Base-by-base conservation (phyloP, 2,329 filamentous ascomycete species). In the Fusarium zealandicum region DNA sequence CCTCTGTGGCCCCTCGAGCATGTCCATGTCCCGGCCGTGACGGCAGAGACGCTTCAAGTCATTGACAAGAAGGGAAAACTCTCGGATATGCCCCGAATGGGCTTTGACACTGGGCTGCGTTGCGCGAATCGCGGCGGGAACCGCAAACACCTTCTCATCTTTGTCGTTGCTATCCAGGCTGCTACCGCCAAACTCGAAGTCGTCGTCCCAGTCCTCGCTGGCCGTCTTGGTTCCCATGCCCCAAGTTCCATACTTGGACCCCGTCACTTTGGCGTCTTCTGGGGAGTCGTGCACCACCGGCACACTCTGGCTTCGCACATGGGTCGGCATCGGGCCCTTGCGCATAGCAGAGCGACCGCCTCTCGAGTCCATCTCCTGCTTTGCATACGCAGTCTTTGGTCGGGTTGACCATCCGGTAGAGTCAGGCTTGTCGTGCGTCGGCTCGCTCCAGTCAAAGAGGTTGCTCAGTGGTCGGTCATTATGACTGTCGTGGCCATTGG, bases 151-250 rank as follows among this genome's bases (percentile, higher is more conserved):
- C 51, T 70, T 59, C 4, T 71, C 72, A 20, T 72, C 70, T 22
- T 70, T 72, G 28, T 72, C 73, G 31, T 72, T 70, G n/a, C 72
- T 72, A 5, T 57, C 70, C 30, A 73, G 66, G 36, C 75, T 77
- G 27, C 79, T 70, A 20, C 76, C 77, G 8, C 82, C 82, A 69
- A 93, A 93, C 55, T 93, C 90, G 65, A 96, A 95, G 70, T 96
- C 91, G 59, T 93, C 90, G 65, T 93, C 91, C 91, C 91, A 96
- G 68, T 95, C 90, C 70, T 96, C 91, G 57, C 88, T 93, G 10
- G 87, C 87, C 13, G 85, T 88, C 72, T 93, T 93, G 58, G 85
- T 87, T n/a, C 88, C 86, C 35, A 92, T 76, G 3, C 89, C 90
- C 90, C 90, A 93, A 1, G 90, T 93, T 36, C 90, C 89, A 68